These are phyloP conservation scores for Mycena leptocephala DNA, from an alignment of 768 basidiomycete species.

Conservation along the genomic window DNA sequence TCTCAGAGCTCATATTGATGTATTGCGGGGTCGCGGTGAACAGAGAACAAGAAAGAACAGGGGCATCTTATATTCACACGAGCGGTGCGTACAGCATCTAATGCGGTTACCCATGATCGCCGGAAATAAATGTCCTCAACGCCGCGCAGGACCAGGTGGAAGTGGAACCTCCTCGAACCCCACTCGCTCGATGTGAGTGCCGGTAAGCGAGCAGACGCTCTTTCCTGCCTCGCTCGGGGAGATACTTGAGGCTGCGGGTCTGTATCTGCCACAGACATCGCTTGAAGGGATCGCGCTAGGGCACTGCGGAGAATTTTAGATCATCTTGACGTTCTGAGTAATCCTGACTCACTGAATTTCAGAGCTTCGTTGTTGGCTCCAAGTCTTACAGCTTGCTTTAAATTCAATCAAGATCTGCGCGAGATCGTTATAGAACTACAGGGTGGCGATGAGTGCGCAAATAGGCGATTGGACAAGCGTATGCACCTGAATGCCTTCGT, in stretches of 20 bases:
- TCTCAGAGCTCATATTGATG: slow-evolving; percentile 29
- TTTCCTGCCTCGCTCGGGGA: slow-evolving; percentile 35
- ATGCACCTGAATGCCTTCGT: slow-evolving; percentile 89
- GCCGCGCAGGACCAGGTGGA: slow-evolving; percentile 56
- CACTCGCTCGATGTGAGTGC: slow-evolving; percentile 67
- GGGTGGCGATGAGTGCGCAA: neutral
- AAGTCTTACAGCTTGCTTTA: slow-evolving; percentile 82
- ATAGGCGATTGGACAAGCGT: neutral
- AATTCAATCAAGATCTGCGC: slow-evolving; percentile 80
- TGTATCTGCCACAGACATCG: slow-evolving; percentile 49
- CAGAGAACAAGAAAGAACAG: slow-evolving; percentile 37
- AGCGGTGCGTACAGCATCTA: slow-evolving; percentile 14
- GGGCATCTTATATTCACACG: neutral
- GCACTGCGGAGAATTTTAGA: slow-evolving; percentile 49
- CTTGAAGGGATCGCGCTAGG: slow-evolving; percentile 58
- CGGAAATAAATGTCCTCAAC: slow-evolving; percentile 13
- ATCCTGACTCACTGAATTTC: slow-evolving; percentile 79
- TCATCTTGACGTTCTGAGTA: slow-evolving; percentile 12
- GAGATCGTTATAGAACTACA: slow-evolving; percentile 94
- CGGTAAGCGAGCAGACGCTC: slow-evolving; percentile 59
- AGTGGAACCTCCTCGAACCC: slow-evolving; percentile 68
- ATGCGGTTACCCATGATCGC: neutral
- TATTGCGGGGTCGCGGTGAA: slow-evolving; percentile 53
- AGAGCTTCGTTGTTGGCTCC: slow-evolving; percentile 79
- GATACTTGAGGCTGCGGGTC: slow-evolving; percentile 4